Conservation (phyloP, 176 grass and related monocot genomes). For the Carex scoparia region DNA sequence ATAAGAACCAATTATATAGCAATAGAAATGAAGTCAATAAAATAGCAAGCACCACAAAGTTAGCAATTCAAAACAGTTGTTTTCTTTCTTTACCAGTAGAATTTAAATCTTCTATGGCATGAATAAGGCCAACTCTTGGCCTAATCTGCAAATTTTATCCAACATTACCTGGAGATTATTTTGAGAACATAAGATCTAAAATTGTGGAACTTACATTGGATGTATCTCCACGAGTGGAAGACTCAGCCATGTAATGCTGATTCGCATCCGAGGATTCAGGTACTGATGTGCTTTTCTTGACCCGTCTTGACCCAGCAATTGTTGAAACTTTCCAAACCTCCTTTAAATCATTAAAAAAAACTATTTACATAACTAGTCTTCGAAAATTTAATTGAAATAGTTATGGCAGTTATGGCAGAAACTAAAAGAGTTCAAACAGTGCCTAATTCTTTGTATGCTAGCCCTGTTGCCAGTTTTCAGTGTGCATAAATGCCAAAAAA, state of each 20-base stretch:
- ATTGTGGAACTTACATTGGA: constrained; percentile 33
- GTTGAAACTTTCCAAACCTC: constrained; percentile 98
- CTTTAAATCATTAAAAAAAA: constrained; percentile 39
- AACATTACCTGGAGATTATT: neutral
- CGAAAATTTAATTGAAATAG: neutral
- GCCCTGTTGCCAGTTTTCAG: neutral
- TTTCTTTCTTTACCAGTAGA: constrained; percentile 2
- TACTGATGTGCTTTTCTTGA: constrained; percentile 61
- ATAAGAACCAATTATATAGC: neutral
- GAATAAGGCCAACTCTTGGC: neutral
- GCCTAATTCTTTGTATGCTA: neutral
- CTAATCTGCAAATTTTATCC: neutral
- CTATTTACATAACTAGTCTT: neutral
- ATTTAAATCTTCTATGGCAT: neutral
- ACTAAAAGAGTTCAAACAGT: neutral
- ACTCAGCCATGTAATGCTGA: constrained; percentile 19
- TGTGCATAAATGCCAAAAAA: neutral
- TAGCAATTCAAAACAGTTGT: neutral
- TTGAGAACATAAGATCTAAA: neutral
- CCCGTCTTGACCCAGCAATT: constrained; percentile 56
- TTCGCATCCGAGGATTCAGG: constrained; percentile 50
- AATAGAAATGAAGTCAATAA: neutral
- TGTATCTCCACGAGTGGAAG: constrained; percentile 26
- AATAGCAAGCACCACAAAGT: neutral
- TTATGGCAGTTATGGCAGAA: neutral